These are phyloP conservation scores for Fonsecaea pedrosoi DNA, from an alignment of 2,329 filamentous ascomycete species.

Conservation along the genomic window DNA sequence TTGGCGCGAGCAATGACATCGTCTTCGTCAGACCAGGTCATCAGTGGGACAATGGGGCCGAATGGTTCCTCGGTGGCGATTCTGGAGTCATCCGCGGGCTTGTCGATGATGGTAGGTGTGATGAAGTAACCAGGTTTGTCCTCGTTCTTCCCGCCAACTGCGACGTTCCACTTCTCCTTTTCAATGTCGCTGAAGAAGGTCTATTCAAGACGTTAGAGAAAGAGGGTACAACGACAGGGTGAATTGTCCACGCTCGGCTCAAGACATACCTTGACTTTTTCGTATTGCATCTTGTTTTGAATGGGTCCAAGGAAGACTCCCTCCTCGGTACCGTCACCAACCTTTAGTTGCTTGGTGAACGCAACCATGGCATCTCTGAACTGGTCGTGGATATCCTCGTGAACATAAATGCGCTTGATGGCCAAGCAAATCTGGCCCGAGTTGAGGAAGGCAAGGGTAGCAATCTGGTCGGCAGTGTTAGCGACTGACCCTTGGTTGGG, in stretches of 20 bases:
- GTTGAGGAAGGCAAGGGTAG: constrained; percentile 63
- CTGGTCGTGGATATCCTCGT: constrained; percentile 60
- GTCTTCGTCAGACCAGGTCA: constrained; percentile 66
- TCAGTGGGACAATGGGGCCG: constrained; percentile 68
- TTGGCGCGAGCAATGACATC: constrained; percentile 66
- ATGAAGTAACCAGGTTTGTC: constrained; percentile 59
- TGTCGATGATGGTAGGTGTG: constrained; percentile 65
- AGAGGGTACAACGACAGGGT: not conserved
- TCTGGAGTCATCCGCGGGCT: constrained; percentile 62
- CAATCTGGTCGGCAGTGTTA: constrained; percentile 39
- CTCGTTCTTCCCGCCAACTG: constrained; percentile 56
- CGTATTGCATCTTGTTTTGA: constrained; percentile 71
- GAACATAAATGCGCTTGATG: constrained; percentile 65
- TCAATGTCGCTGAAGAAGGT: constrained; percentile 64
- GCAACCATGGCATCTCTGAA: constrained; percentile 58
- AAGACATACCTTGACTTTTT: constrained; percentile 58
- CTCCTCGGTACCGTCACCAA: constrained; percentile 47
- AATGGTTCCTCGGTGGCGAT: constrained; percentile 68
- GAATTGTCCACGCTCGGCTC: not conserved
- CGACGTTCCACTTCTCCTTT: constrained; percentile 62
- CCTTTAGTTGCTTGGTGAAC: constrained; percentile 43
- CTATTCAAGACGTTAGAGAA: constrained; percentile 7
- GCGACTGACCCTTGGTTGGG: not conserved
- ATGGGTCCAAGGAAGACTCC: constrained; percentile 66
- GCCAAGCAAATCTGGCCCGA: constrained; percentile 64